Evolutionary conservation across 2,329 filamentous ascomycete species (phyloP).

Genomic region (Metarhizium sp.): DNA sequence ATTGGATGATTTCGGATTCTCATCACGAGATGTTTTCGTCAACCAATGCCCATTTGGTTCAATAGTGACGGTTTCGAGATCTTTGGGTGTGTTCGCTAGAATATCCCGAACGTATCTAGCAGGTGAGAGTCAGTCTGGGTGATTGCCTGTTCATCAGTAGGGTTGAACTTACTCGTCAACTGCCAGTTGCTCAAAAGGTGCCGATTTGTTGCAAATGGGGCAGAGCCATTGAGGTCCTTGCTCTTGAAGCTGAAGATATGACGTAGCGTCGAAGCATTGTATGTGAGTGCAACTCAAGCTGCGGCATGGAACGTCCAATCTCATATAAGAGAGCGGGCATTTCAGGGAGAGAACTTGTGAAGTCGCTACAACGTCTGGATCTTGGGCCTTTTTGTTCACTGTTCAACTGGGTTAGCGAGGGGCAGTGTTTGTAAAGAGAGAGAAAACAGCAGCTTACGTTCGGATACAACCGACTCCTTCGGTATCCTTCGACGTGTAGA

Average conservation of each 20-base stretch:
- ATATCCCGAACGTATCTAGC: slow-evolving; percentile 80
- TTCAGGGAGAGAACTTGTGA: slow-evolving; percentile 85
- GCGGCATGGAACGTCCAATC: slow-evolving; percentile 72
- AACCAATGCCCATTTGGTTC: slow-evolving; percentile 79
- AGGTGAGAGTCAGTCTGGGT: not conserved
- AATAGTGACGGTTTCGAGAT: slow-evolving; percentile 77
- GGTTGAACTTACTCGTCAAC: slow-evolving; percentile 64
- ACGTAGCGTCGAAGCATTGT: slow-evolving; percentile 89
- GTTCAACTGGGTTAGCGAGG: slow-evolving; percentile 1
- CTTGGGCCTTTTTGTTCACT: slow-evolving; percentile 76
- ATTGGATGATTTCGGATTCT: slow-evolving; percentile 17
- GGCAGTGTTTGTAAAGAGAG: not conserved
- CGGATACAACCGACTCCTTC: slow-evolving; percentile 70
- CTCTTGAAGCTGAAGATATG: slow-evolving; percentile 88
- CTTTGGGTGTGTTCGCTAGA: slow-evolving; percentile 59
- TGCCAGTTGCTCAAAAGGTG: slow-evolving; percentile 72
- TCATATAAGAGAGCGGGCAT: slow-evolving; percentile 80
- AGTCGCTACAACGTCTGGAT: slow-evolving; percentile 81
- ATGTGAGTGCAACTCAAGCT: slow-evolving; percentile 76
- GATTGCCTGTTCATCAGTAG: not conserved
- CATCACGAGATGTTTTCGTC: slow-evolving; percentile 26
- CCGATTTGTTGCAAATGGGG: slow-evolving; percentile 79
- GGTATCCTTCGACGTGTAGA: slow-evolving; percentile 61
- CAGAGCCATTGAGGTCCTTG: slow-evolving; percentile 97
- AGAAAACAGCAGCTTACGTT: slow-evolving; percentile 51